Evolutionary conservation across 2,329 filamentous ascomycete genomes (phyloP), one percentile per base, ranked within the genome.

Genomic region (Allantophomopsis lycopodina): DNA sequence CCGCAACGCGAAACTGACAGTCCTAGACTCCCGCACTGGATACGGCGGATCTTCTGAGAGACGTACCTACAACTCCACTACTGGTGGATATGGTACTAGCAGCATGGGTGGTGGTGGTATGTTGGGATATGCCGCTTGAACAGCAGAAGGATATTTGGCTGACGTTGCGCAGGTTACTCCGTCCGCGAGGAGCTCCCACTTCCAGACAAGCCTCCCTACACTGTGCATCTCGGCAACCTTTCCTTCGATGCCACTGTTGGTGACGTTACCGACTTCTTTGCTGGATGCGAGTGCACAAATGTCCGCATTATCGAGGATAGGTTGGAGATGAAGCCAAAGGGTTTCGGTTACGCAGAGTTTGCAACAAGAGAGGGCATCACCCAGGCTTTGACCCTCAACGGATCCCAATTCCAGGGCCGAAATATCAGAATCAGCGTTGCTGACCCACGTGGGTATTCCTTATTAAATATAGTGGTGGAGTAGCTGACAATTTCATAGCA

Each of bases 261-360:
- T 50, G 82, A 88, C 53, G 80, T 98, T 46, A 78, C 72, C 51
- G 83, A 87, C 39, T 91, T 96, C 57, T 94, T 98, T 57, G 65
- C 70, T 39, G 84, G 72, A 41, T 95, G 89, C 60, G 74, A 86
- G 48, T 80, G 95, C 51, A 83, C 83, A 49, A 95, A 78, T 58
- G 86, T 98, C 49, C 84, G 91, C 54, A 87, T 98, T 53, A 94
- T 98, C 47, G 89, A 95, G 66, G 93, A 98, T 63, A 91, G 89
- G 57, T 72, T 94, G 60, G 83, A 91, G 57, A 78, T 82, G 61
- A 87, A 88, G 56, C 91, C 91, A 48, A 98, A 98, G 69, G 91
- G 91, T 37, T 98, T 98, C 55, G 91, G 89, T 45, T 98, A 98
- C 60, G 89, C 94, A 48, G 91, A 98, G 61, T 98, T 98, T 55